These are phyloP conservation scores for Scleroderma bovista DNA, from an alignment of 768 basidiomycete species.

Conservation along the genomic window DNA sequence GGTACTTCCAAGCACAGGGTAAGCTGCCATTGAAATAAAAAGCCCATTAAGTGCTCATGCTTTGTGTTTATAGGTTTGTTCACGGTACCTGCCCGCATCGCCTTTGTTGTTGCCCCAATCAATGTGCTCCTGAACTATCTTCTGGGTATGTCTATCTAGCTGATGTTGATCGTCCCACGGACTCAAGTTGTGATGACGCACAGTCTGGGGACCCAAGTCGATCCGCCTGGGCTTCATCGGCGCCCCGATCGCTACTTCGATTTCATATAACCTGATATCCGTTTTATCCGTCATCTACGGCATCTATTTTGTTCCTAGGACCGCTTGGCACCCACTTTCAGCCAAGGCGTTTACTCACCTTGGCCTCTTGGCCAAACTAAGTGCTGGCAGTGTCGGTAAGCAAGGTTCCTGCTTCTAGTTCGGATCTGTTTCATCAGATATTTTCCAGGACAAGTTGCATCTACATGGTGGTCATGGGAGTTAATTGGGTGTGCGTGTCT, in stretches of 20 bases:
- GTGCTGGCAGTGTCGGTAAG: conserved; percentile 72
- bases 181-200: conserved; percentile 29
- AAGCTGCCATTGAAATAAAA: conserved; percentile 36
- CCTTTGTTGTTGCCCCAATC: conserved; percentile 76
- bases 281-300: conserved; percentile 60
- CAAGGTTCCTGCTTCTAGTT: neutral
- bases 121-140: conserved; percentile 82
- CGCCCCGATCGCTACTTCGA: conserved; percentile 83
- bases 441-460: conserved; percentile 63
- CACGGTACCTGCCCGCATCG: conserved; percentile 77
- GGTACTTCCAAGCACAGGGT: conserved; percentile 77
- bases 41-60: conserved; percentile 18
- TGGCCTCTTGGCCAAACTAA: conserved; percentile 68
- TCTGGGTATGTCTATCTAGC: conserved; percentile 53
- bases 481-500: conserved; percentile 48
- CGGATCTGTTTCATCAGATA: neutral
- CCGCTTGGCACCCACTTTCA: conserved; percentile 83
- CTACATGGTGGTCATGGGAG: conserved; percentile 99
- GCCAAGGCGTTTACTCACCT: conserved; percentile 59
- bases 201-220: conserved; percentile 77
- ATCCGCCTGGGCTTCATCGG: conserved; percentile 86
- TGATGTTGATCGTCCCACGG: neutral
- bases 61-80: conserved; percentile 55
- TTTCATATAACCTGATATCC: conserved; percentile 80
- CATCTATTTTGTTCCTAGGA: conserved; percentile 54